These are phyloP conservation scores for Grigorovia humatica DNA, from an alignment of 805 yeast genomes.

Conservation along the genomic window DNA sequence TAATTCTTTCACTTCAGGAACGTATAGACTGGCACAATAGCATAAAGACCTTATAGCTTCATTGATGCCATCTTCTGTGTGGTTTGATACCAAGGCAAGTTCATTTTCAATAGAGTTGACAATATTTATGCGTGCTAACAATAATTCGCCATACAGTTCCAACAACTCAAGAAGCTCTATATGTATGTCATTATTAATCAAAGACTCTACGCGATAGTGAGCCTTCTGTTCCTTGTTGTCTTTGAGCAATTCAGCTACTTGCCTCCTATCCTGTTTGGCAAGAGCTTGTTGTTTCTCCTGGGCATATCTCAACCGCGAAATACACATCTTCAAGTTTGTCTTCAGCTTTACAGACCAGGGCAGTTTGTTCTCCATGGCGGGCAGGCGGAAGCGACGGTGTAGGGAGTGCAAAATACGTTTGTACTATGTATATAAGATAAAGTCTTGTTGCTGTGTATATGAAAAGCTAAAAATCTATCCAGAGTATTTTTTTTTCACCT, in stretches of 20 bases:
- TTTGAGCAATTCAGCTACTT: conserved; percentile 56
- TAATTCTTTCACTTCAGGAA: conserved; percentile 65
- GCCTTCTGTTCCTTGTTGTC: conserved; percentile 76
- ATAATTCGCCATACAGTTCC: conserved; percentile 73
- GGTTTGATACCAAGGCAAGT: conserved; percentile 23
- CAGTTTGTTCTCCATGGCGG: background rate
- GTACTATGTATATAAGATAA: background rate
- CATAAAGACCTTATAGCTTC: conserved; percentile 62
- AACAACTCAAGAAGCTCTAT: conserved; percentile 69
- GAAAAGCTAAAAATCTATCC: background rate
- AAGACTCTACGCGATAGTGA: conserved; percentile 69
- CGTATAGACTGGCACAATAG: conserved; percentile 37
- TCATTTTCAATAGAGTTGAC: conserved; percentile 36
- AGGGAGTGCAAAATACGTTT: no score
- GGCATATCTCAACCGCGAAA: conserved; percentile 56
- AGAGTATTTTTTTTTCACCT: no score
- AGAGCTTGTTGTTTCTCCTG: conserved; percentile 68
- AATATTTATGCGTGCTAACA: conserved; percentile 63
- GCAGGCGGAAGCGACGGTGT: no score
- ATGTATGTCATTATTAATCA: conserved; percentile 72
- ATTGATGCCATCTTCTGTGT: conserved; percentile 37
- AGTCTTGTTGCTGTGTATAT: no score
- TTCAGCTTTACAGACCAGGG: conserved; percentile 17
- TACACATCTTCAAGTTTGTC: conserved; percentile 47
- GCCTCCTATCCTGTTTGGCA: conserved; percentile 63